phyloP scores from a whole-genome alignment of 148 eudicot genomes.

The Silene latifolia region DNA sequence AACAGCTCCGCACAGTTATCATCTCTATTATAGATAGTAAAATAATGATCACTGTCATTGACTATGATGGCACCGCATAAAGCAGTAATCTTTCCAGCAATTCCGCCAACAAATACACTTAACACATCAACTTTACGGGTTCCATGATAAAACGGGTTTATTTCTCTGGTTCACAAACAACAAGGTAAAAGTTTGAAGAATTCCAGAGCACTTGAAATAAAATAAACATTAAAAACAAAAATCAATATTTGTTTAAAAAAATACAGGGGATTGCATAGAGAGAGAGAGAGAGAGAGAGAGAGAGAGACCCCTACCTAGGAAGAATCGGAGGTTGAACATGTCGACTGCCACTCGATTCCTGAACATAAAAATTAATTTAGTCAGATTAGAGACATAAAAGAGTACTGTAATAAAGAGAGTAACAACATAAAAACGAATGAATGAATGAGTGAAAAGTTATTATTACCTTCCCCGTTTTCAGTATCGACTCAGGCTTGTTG shows the following conservation, averaged over 20 bases:
- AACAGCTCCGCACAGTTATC: too few species aligned
- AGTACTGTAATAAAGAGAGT: neutral
- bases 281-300: too few species aligned
- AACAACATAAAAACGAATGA: neutral
- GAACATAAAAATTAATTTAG: neutral
- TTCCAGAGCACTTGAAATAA: neutral
- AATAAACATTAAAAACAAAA: too few species aligned
- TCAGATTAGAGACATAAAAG: neutral
- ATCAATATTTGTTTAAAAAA: too few species aligned
- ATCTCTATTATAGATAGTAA: too few species aligned
- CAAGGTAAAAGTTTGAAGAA: neutral
- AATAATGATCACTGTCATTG: neutral
- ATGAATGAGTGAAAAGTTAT: neutral
- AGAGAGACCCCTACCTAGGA: slow-evolving; percentile 7
- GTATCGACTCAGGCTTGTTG: too few species aligned
- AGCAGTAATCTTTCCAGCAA: neutral
- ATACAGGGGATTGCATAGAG: neutral
- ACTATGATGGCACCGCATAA: slow-evolving; percentile 1
- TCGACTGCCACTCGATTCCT: too few species aligned
- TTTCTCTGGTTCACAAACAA: neutral
- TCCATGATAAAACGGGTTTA: neutral
- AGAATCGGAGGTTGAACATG: neutral
- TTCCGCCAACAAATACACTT: neutral
- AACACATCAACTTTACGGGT: neutral
- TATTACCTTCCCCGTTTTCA: neutral